Conservation (phyloP, 1,139 yeast species). For the Meyerozyma guilliermondii region DNA sequence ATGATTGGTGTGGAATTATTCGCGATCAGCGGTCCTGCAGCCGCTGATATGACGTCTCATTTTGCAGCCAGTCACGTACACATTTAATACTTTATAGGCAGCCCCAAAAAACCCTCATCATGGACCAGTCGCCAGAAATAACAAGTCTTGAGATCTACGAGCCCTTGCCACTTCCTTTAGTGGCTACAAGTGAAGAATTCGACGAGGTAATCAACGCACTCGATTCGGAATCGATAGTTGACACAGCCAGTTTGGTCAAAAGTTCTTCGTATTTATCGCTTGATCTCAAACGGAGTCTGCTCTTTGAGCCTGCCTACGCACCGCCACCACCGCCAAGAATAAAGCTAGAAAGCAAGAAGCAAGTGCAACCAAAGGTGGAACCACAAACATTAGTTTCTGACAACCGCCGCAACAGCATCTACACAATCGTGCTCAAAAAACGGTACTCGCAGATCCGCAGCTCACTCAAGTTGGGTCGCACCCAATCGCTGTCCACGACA, state of each 20-base stretch:
- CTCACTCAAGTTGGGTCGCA: neutral
- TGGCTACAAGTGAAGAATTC: neutral
- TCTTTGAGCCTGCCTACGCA: neutral
- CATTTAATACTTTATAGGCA: neutral
- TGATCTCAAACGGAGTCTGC: neutral
- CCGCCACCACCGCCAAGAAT: neutral
- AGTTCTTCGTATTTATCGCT: neutral
- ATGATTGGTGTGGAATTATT: no score
- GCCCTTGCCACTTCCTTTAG: neutral
- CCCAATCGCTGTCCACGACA: neutral
- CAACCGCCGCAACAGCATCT: neutral
- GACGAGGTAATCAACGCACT: neutral
- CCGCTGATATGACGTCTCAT: neutral
- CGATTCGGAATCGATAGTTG: neutral
- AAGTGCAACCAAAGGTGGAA: no score
- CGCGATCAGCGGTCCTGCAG: neutral
- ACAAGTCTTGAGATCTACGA: slow-evolving; percentile 1
- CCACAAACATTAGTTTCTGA: no score
- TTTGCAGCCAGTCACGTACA: neutral
- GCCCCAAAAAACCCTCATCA: neutral
- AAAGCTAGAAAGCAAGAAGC: neutral
- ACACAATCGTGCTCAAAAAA: neutral
- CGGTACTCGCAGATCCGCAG: neutral
- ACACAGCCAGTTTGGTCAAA: neutral
- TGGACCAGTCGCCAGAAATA: neutral